Base-by-base conservation (phyloP, 2,329 filamentous ascomycete genomes). In the Whalleya microplaca region DNA sequence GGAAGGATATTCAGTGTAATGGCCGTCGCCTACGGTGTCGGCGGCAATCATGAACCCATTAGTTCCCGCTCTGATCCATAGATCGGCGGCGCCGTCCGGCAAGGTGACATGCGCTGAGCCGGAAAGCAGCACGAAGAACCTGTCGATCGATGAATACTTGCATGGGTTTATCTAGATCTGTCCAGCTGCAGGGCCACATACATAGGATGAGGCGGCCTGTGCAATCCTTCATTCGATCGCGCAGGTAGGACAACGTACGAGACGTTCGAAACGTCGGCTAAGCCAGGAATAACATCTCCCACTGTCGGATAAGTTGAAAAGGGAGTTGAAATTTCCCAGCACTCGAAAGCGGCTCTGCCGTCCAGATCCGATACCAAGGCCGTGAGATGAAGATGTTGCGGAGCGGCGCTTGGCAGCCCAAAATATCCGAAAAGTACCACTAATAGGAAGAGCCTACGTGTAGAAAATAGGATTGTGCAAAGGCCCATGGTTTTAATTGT, bases 1-100 rank as follows among this genome's bases (percentile, higher is more conserved):
- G 5, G 55, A 51, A 1, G 67, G 67, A 51, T 69, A 69, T n/a
- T 62, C 64, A 10, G 66, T 69, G 54, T 61, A 55, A 48, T 68
- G 67, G 6, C 68, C 68, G 6, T 55, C 46, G 14, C 66, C 66
- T 10, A 63, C 53, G n/a, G 56, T 62, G 49, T 68, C 67, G 12
- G 53, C 60, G 10, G 68, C 67, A 32, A 71, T 58, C 32, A 69
- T 62, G 9, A 69, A 41, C 3, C 53, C 54, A 27, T 62, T 56
- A 23, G 52, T 42, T 14, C 56, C 56, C 18, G 54, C 55, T 27
- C 48, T 52, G n/a, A 62, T 56, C 59, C 56, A 59, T 16, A 57
- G 32, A 9, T 55, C 56, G 41, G 52, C 50, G 2, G 41, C 37
- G 8, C 49, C 50, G 23, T 46, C 40, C 18, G 51, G 53, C 16